Percentiles rank a stretch among this genome's conserved stretches.
These are phyloP conservation scores for Ilex asprella DNA, from an alignment of 257 asterid genomes.

Conservation along the genomic window DNA sequence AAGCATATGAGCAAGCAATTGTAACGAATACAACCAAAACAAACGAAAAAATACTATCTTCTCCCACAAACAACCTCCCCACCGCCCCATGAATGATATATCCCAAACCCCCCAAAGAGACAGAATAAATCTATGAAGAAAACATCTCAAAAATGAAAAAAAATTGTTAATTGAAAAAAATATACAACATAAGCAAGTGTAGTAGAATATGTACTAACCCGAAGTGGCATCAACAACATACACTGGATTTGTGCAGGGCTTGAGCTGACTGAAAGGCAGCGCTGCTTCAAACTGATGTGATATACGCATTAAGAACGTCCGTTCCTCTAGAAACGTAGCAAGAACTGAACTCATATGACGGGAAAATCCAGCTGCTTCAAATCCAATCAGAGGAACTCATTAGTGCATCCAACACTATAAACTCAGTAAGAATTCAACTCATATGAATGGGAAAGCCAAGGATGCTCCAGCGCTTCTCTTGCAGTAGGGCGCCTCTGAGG, in stretches of 20 bases:
- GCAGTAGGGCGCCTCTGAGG: constrained; percentile 71
- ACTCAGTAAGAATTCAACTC: constrained; percentile 24
- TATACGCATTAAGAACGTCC: too few species aligned
- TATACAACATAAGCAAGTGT: neutral
- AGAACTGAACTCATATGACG: constrained; percentile 3
- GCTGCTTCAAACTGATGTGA: neutral
- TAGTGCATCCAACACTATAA: neutral
- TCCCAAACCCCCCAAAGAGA: too few species aligned
- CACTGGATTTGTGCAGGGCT: neutral
- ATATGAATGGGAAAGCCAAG: constrained; percentile 61
- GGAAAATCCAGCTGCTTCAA: too few species aligned
- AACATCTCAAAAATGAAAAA: neutral
- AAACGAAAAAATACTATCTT: too few species aligned
- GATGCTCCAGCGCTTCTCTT: constrained; percentile 62
- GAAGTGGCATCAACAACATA: neutral
- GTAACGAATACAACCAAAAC: too few species aligned
- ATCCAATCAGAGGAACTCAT: too few species aligned
- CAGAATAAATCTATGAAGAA: too few species aligned
- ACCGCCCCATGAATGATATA: too few species aligned
- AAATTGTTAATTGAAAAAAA: neutral
- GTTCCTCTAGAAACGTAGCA: constrained; percentile 8
- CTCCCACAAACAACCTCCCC: too few species aligned
- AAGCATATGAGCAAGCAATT: too few species aligned
- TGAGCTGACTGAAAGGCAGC: neutral
- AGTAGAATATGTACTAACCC: neutral